A percentile compares a stretch with the other conserved stretches of the same genome.
These are phyloP conservation scores for Rhizopogon hawkerae DNA, from an alignment of 1,284 basidiomycete genomes.

Conservation along the genomic window DNA sequence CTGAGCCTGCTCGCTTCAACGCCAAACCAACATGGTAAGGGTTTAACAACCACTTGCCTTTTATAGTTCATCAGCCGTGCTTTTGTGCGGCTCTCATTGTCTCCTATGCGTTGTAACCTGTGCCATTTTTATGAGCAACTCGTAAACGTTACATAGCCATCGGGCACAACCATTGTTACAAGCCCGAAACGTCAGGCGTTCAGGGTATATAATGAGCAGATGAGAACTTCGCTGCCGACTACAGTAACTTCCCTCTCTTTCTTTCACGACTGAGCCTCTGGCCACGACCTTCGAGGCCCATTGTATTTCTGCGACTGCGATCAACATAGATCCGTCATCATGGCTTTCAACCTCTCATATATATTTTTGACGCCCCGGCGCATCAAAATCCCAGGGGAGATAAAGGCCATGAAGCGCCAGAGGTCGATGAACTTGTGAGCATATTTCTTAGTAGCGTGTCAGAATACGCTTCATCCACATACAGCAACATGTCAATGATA, in stretches of 20 bases:
- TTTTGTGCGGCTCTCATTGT: slow-evolving; percentile 10
- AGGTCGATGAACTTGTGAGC: slow-evolving; percentile 22
- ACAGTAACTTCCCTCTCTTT: slow-evolving; percentile 2
- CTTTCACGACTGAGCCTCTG: not conserved
- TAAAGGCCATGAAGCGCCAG: slow-evolving; percentile 17
- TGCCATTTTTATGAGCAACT: not conserved
- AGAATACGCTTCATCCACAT: not conserved
- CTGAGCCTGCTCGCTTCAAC: too few relatives aligned
- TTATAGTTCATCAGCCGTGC: not conserved
- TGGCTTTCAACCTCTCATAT: slow-evolving; percentile 24
- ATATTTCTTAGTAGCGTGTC: slow-evolving; percentile 2
- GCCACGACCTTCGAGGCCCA: not conserved
- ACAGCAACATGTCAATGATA: slow-evolving; percentile 16
- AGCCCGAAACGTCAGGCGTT: not conserved
- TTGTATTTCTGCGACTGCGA: not conserved
- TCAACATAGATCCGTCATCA: slow-evolving; percentile 3
- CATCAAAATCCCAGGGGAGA: slow-evolving; percentile 26
- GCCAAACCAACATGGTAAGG: too few relatives aligned
- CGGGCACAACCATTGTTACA: slow-evolving; percentile 10
- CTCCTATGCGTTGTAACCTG: not conserved
- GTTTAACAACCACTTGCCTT: too few relatives aligned
- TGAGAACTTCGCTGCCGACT: not conserved
- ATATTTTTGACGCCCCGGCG: slow-evolving; percentile 26
- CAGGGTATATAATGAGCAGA: slow-evolving; percentile 2
- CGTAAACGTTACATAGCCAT: not conserved